Evolutionary conservation across 306 rosid genomes (phyloP).

Genomic region (Pyrus pyrifolia): DNA sequence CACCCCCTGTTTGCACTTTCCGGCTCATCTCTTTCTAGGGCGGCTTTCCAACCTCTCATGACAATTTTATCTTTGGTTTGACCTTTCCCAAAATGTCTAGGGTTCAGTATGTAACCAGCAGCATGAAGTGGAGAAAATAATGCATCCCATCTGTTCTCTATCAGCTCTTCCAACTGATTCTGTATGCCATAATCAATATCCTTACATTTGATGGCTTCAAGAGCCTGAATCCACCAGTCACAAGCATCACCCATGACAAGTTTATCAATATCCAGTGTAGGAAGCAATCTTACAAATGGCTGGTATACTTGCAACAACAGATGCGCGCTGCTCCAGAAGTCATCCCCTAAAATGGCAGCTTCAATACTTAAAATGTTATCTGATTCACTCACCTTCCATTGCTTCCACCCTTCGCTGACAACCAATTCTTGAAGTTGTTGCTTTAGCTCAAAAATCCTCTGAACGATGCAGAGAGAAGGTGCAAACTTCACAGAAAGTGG

Average conservation of each 20-base stretch:
- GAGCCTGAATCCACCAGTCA: constrained; percentile 47
- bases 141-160: constrained; percentile 45
- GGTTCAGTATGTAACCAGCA: constrained; percentile 48
- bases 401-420: constrained; percentile 46
- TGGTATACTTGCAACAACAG: constrained; percentile 32
- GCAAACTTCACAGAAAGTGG: constrained; percentile 26
- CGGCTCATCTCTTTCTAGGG: constrained; percentile 39
- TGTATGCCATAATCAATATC: constrained; percentile 24
- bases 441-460: constrained; percentile 36
- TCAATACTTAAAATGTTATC: constrained; percentile 32
- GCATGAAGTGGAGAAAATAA: constrained; percentile 57
- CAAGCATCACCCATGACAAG: constrained; percentile 45
- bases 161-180: constrained; percentile 43
- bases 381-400: constrained; percentile 34
- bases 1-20: constrained; percentile 28
- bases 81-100: constrained; percentile 43
- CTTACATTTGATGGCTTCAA: constrained; percentile 28
- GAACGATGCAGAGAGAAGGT: constrained; percentile 35
- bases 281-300: constrained; percentile 37
- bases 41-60: constrained; percentile 56
- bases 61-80: constrained; percentile 45
- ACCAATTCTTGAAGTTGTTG: constrained; percentile 28
- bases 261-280: constrained; percentile 25
- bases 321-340: constrained; percentile 37
- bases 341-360: constrained; percentile 37